A percentile compares a stretch with the other conserved stretches of the same genome.
Evolutionary conservation across 2,329 filamentous ascomycete genomes (phyloP).

Genomic region (Neofusicoccum umdonicola): DNA sequence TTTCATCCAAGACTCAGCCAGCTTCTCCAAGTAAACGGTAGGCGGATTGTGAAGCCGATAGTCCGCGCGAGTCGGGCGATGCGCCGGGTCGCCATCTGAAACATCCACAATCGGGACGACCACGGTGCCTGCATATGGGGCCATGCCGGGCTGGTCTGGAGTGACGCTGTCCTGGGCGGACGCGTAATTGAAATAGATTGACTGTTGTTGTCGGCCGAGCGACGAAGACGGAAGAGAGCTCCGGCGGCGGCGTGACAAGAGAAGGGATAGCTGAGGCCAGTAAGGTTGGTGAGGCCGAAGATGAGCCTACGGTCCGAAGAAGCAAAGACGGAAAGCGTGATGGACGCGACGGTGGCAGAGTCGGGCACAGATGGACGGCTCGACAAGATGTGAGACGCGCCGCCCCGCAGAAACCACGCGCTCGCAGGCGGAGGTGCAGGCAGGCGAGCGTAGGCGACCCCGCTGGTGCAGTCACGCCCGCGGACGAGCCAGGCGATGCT

Average conservation of each 20-base stretch:
- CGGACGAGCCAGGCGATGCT: not conserved
- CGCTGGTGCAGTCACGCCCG: not conserved
- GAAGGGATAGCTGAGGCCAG: not conserved
- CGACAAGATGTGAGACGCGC: not conserved
- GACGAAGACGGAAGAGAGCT: not conserved
- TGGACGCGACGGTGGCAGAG: not conserved
- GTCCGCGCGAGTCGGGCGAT: conserved; percentile 36
- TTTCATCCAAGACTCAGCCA: conserved; percentile 51
- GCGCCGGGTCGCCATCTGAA: conserved; percentile 37
- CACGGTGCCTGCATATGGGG: not conserved
- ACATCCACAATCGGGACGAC: conserved; percentile 16
- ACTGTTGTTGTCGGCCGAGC: not conserved
- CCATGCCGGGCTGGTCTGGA: not conserved
- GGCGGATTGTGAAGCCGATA: conserved; percentile 37
- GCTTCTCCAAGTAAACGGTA: conserved; percentile 45
- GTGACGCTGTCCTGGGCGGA: not conserved
- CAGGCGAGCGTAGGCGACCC: not conserved
- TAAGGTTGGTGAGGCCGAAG: not conserved
- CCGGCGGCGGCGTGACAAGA: not conserved
- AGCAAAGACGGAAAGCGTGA: not conserved
- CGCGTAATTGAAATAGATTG: not conserved
- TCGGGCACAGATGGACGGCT: not conserved
- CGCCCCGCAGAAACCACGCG: not conserved
- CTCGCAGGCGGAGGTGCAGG: not conserved
- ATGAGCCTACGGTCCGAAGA: conserved; percentile 2